phyloP scores from a whole-genome alignment of 352 stramenopile genomes.

The Globisporangium cederbergense region DNA sequence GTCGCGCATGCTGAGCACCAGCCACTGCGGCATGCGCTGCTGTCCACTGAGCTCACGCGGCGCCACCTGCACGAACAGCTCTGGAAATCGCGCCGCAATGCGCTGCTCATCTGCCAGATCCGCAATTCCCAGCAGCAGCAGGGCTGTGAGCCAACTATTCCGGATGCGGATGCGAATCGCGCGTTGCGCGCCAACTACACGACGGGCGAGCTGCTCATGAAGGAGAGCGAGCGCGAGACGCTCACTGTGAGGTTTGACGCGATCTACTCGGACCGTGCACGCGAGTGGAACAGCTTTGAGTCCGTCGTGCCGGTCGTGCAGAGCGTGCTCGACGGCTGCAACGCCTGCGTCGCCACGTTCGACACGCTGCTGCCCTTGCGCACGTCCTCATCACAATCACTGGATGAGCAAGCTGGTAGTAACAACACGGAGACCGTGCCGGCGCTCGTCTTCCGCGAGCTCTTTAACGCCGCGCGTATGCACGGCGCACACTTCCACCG shows the following conservation, averaged over 20 bases:
- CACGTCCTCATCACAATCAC: conserved; percentile 2
- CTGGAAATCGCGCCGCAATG: conserved; percentile 51
- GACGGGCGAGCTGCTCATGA: conserved; percentile 48
- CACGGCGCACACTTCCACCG: conserved; percentile 41
- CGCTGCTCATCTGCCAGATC: conserved; percentile 62
- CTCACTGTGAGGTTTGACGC: conserved; percentile 54
- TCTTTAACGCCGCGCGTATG: conserved; percentile 37
- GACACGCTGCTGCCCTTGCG: conserved; percentile 31
- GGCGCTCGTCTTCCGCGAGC: conserved; percentile 43
- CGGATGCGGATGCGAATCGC: neutral
- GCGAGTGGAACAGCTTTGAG: conserved; percentile 57
- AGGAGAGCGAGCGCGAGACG: conserved; percentile 30
- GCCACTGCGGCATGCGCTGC: conserved; percentile 42
- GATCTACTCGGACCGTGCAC: conserved; percentile 60
- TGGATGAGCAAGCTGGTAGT: neutral
- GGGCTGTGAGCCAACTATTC: neutral
- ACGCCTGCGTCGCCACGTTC: conserved; percentile 67
- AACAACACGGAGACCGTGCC: conserved; percentile 24
- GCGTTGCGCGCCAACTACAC: conserved; percentile 50
- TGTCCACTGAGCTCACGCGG: conserved; percentile 37
- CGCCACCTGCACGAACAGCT: conserved; percentile 72
- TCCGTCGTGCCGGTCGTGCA: conserved; percentile 57
- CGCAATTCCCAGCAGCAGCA: conserved; percentile 26
- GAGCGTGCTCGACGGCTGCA: conserved; percentile 62
- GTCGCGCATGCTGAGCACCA: conserved; percentile 51